phyloP scores from a whole-genome alignment of 306 rosid genomes.

The Castanea mollissima region DNA sequence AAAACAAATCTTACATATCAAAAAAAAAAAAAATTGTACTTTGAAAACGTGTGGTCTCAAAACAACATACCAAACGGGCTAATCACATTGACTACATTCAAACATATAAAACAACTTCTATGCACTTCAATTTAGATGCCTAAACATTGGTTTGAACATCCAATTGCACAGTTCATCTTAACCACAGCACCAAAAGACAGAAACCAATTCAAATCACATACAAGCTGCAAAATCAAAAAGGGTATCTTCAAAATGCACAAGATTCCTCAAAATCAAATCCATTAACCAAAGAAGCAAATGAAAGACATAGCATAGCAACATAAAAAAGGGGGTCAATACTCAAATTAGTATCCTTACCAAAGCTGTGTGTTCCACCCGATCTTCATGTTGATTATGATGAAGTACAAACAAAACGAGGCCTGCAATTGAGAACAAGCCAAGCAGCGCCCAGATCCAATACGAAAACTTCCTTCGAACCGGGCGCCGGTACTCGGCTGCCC shows the following conservation, averaged over 20 bases:
- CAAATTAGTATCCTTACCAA: slow-evolving; percentile 36
- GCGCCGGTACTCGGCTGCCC: slow-evolving; percentile 98
- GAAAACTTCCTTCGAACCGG: slow-evolving; percentile 87
- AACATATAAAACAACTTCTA: not conserved
- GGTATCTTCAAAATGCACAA: not conserved
- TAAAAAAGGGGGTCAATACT: not conserved
- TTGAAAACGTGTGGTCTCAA: too few relatives aligned
- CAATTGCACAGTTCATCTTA: not conserved
- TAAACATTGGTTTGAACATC: not conserved
- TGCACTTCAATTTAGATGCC: not conserved
- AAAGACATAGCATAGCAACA: not conserved
- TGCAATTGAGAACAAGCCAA: slow-evolving; percentile 58
- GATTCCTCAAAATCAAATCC: not conserved
- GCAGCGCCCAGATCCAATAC: slow-evolving; percentile 86
- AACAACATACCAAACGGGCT: too few relatives aligned
- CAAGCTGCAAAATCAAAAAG: slow-evolving; percentile 8
- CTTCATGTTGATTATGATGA: slow-evolving; percentile 82
- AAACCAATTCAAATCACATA: slow-evolving; percentile 7
- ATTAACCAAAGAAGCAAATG: slow-evolving; percentile 11
- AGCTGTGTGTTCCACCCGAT: slow-evolving; percentile 58
- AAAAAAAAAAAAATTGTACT: too few relatives aligned
- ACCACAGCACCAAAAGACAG: not conserved
- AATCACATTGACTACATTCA: not conserved
- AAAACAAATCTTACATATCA: too few relatives aligned
- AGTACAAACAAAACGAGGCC: slow-evolving; percentile 67